phyloP scores from a whole-genome alignment of 164 flowering plant genomes.

The Pachysandra terminalis region DNA sequence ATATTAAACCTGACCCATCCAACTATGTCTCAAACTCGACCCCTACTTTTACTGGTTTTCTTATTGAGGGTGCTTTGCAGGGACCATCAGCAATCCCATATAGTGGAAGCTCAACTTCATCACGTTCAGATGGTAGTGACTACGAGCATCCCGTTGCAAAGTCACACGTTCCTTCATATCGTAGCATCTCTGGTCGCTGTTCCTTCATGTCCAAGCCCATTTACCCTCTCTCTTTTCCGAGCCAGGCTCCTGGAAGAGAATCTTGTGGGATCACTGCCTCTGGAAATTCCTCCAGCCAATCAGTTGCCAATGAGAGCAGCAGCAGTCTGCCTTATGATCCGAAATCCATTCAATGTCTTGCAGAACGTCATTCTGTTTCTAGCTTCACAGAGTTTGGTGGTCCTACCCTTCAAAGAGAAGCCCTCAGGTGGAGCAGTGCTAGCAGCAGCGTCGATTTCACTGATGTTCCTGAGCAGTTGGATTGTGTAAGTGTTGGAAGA shows the following conservation, averaged over 20 bases:
- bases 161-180: constrained; percentile 39
- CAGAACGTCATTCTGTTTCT: constrained; percentile 6
- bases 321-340: constrained; percentile 5
- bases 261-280: constrained; percentile 20
- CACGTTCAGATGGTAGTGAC: constrained; percentile 78
- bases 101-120: constrained; percentile 59
- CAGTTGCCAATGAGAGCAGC: constrained; percentile 4
- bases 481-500: constrained; percentile 30
- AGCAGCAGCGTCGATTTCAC: constrained; percentile 65
- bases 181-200: constrained; percentile 51
- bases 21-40: too few relatives aligned
- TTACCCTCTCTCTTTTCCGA: constrained; percentile 61
- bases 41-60: background rate
- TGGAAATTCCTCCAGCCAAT: constrained; percentile 5
- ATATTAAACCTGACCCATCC: too few relatives aligned
- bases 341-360: constrained; percentile 12
- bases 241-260: constrained; percentile 32
- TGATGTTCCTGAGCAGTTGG: constrained; percentile 60
- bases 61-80: constrained; percentile 31
- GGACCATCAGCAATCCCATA: constrained; percentile 54
- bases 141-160: constrained; percentile 49
- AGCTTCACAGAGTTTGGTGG: constrained; percentile 36
- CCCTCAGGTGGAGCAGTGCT: constrained; percentile 50
- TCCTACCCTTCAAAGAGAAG: constrained; percentile 40
- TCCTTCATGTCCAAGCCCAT: constrained; percentile 82